These are phyloP conservation scores for Funneliformis caledonium DNA, from an alignment of 371 early-diverging fungal species.

Conservation along the genomic window DNA sequence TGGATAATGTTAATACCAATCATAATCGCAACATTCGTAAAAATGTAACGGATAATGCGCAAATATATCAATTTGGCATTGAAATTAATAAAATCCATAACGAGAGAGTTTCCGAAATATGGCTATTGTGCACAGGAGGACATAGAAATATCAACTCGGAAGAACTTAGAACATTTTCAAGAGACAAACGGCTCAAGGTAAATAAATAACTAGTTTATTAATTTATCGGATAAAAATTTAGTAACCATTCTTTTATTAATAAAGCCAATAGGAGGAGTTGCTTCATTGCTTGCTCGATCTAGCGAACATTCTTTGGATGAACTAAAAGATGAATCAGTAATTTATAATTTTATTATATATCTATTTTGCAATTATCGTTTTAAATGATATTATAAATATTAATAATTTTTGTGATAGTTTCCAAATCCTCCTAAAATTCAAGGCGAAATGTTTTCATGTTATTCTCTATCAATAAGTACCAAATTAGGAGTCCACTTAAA, in stretches of 20 bases:
- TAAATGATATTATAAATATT: background rate
- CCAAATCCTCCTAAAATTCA: background rate
- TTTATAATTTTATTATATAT: background rate
- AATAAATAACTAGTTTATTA: background rate
- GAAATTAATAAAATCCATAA: background rate
- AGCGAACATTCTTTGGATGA: background rate
- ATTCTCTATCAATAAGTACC: background rate
- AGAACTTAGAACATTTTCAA: background rate
- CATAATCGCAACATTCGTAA: background rate
- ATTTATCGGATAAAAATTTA: background rate
- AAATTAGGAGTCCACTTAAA: constrained; percentile 5
- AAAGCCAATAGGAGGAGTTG: constrained; percentile 2
- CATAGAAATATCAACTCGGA: too few relatives aligned
- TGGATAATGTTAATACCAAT: background rate
- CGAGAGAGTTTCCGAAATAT: background rate
- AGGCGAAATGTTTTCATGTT: background rate
- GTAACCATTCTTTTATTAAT: background rate
- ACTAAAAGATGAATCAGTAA: background rate
- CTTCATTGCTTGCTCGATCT: constrained; percentile 11
- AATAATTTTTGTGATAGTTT: background rate
- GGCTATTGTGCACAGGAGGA: constrained; percentile 1
- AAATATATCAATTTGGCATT: background rate
- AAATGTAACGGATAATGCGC: background rate
- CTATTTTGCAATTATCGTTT: background rate
- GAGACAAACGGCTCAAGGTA: background rate